Evolutionary conservation across 306 rosid species (phyloP).

Genomic region (Prosopis cineraria): DNA sequence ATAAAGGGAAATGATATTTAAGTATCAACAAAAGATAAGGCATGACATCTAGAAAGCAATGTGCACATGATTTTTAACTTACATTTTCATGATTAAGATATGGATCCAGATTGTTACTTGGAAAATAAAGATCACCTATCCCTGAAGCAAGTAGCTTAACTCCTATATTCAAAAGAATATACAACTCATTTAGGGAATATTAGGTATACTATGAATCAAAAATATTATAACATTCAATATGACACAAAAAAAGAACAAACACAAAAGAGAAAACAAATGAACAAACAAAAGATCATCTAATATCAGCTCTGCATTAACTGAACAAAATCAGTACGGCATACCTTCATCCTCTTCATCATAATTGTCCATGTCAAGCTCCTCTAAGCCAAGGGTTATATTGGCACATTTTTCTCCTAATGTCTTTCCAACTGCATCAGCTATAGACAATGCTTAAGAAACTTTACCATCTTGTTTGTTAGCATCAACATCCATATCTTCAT

Average conservation of each 20-base stretch:
- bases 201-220: background rate
- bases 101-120: conserved; percentile 75
- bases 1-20: background rate
- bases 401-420: conserved; percentile 41
- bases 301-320: background rate
- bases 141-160: conserved; percentile 69
- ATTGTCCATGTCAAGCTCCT: conserved; percentile 81
- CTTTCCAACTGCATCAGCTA: conserved; percentile 60
- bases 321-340: conserved; percentile 15
- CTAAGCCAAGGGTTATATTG: conserved; percentile 55
- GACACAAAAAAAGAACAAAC: background rate
- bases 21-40: background rate
- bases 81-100: conserved; percentile 62
- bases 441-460: conserved; percentile 61
- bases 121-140: conserved; percentile 68
- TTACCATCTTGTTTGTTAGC: conserved; percentile 34
- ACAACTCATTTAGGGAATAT: conserved; percentile 17
- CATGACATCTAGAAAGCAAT: conserved; percentile 1
- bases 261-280: background rate
- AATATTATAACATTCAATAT: background rate
- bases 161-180: conserved; percentile 45
- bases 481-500: conserved; percentile 42
- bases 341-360: conserved; percentile 86
- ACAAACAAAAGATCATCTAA: background rate
- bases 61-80: conserved; percentile 31